These are phyloP conservation scores for Eremomyces bilateralis DNA, from an alignment of 495 filamentous ascomycete species.

Conservation along the genomic window DNA sequence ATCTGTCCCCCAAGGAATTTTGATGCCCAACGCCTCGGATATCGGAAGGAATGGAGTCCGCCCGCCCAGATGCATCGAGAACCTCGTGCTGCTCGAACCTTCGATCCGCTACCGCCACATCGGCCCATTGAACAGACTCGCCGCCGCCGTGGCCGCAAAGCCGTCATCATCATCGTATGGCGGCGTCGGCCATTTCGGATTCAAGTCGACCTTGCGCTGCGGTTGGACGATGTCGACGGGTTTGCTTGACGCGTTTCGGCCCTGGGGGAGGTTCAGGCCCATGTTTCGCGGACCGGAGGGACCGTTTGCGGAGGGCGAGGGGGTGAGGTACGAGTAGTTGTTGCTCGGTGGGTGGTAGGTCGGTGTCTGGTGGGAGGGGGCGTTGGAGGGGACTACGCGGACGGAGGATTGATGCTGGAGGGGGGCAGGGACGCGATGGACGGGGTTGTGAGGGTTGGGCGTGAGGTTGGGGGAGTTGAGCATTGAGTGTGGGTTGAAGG, in stretches of 20 bases:
- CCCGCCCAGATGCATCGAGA: neutral
- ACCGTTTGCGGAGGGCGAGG: constrained; percentile 69
- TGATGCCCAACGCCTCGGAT: too few species aligned
- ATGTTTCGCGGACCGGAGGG: too few species aligned
- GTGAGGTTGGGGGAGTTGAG: too few species aligned
- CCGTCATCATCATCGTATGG: constrained; percentile 81
- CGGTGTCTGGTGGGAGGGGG: constrained; percentile 5
- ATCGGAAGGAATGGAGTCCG: neutral
- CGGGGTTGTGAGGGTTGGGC: too few species aligned
- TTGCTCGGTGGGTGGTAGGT: constrained; percentile 10
- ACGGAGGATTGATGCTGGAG: too few species aligned
- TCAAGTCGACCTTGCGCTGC: constrained; percentile 25
- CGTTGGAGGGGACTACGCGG: too few species aligned
- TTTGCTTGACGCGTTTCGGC: too few species aligned
- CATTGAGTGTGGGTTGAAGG: too few species aligned
- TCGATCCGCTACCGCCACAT: constrained; percentile 5
- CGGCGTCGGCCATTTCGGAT: constrained; percentile 81
- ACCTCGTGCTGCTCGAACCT: neutral
- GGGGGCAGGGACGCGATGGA: too few species aligned
- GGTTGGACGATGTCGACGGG: constrained; percentile 37
- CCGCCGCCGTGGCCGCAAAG: constrained; percentile 54
- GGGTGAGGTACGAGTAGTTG: constrained; percentile 65
- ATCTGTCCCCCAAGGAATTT: too few species aligned
- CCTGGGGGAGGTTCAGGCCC: too few species aligned
- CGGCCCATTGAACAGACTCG: constrained; percentile 48